phyloP scores from a whole-genome alignment of 1,284 basidiomycete genomes.

The Anthracocystis panici-leucophaei region DNA sequence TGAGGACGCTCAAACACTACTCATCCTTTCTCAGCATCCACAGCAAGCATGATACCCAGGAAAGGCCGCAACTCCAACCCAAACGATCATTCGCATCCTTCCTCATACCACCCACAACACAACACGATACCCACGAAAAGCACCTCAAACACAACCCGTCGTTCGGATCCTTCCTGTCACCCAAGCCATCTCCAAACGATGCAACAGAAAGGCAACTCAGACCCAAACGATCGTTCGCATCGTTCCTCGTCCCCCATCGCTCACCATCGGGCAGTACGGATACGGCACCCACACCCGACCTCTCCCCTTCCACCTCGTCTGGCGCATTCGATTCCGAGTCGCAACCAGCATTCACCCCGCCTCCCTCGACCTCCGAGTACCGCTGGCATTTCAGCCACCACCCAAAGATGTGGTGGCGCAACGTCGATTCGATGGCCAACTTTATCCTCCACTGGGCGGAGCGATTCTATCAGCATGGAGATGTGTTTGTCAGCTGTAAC shows the following conservation, averaged over 20 bases:
- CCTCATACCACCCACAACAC: too few relatives aligned
- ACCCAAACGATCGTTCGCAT: not conserved
- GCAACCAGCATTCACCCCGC: constrained; percentile 6
- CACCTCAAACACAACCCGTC: constrained; percentile 2
- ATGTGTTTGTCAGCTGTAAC: constrained; percentile 36
- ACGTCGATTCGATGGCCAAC: constrained; percentile 46
- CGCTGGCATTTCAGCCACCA: constrained; percentile 14
- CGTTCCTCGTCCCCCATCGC: not conserved
- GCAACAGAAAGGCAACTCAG: not conserved
- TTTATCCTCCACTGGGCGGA: constrained; percentile 47
- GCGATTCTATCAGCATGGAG: constrained; percentile 43
- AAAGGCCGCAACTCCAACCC: too few relatives aligned
- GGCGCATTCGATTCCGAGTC: not conserved
- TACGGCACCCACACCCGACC: not conserved
- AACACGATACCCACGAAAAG: too few relatives aligned
- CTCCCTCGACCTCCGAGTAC: constrained; percentile 18
- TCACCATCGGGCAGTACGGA: not conserved
- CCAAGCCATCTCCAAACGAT: not conserved
- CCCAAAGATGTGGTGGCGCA: constrained; percentile 27
- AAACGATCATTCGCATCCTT: too few relatives aligned
- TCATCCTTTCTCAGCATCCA: too few relatives aligned
- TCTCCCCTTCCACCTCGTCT: not conserved
- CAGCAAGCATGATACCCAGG: too few relatives aligned
- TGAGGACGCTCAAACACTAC: too few relatives aligned
- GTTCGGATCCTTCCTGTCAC: not conserved